Conservation (phyloP, 495 filamentous ascomycete genomes). For the Penicillium longicatenatum region DNA sequence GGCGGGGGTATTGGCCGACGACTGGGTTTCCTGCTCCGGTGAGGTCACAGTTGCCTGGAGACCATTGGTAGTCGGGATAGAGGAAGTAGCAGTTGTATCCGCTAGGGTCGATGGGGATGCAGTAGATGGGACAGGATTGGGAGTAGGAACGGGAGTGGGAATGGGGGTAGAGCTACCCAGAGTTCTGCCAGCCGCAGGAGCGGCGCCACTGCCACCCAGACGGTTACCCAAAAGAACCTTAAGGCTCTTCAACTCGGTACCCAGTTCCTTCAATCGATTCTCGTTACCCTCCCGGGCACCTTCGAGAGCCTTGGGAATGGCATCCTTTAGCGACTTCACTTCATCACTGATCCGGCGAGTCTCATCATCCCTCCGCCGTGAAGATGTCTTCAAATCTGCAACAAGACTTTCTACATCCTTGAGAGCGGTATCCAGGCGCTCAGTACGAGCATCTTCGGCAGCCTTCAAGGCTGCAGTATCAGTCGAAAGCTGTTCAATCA, state of each 20-base stretch:
- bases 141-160: conserved; percentile 28
- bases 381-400: conserved; percentile 74
- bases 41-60: conserved; percentile 32
- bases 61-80: conserved; percentile 23
- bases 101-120: conserved; percentile 12
- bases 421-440: conserved; percentile 80
- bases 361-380: conserved; percentile 80
- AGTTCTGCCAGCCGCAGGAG: conserved; percentile 38
- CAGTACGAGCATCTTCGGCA: conserved; percentile 80
- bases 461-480: conserved; percentile 87
- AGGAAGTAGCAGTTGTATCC: conserved; percentile 24
- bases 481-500: conserved; percentile 87
- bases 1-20: conserved; percentile 38
- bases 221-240: conserved; percentile 85
- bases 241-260: conserved; percentile 85
- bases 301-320: conserved; percentile 84
- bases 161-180: conserved; percentile 29
- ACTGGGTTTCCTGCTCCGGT: conserved; percentile 34
- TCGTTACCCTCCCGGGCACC: conserved; percentile 85
- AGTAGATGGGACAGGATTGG: conserved; percentile 21
- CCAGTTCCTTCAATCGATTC: conserved; percentile 77
- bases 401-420: conserved; percentile 83
- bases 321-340: conserved; percentile 74
- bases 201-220: conserved; percentile 55
- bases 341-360: conserved; percentile 83